Evolutionary conservation across 352 stramenopile genomes (phyloP).

Genomic region (Vaucheria bursata): DNA sequence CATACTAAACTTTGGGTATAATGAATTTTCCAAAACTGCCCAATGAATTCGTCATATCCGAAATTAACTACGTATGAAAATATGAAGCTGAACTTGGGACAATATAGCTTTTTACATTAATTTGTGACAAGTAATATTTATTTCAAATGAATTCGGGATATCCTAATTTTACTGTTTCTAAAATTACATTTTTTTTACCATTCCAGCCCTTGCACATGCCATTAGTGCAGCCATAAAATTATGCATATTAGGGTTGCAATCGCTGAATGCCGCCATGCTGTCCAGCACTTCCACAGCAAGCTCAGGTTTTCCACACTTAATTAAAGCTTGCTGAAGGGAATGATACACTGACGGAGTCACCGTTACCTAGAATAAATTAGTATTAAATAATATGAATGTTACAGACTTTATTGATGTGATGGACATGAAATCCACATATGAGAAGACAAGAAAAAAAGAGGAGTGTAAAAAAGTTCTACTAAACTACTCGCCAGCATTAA

Average conservation of each 20-base stretch:
- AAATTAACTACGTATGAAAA: too few relatives aligned
- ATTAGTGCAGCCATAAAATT: not conserved
- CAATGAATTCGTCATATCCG: too few relatives aligned
- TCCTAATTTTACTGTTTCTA: too few relatives aligned
- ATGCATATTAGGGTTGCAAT: not conserved
- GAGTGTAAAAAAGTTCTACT: not conserved
- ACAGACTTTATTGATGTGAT: not conserved
- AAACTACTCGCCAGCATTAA: not conserved
- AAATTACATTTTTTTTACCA: too few relatives aligned
- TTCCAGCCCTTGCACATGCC: not conserved
- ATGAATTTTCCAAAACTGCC: too few relatives aligned
- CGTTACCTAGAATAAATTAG: not conserved
- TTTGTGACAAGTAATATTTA: too few relatives aligned
- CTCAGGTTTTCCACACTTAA: not conserved
- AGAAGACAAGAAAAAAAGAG: not conserved
- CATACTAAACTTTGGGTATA: too few relatives aligned
- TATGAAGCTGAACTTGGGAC: too few relatives aligned
- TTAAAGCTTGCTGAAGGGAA: not conserved
- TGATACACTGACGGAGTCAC: not conserved
- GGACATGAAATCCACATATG: not conserved
- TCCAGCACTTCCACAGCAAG: conserved; percentile 1
- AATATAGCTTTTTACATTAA: too few relatives aligned
- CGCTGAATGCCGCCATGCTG: not conserved
- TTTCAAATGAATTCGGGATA: too few relatives aligned
- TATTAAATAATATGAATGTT: not conserved